Conservation (phyloP, 1,139 yeast species). For the Saccharomycopsis hybrid region DNA sequence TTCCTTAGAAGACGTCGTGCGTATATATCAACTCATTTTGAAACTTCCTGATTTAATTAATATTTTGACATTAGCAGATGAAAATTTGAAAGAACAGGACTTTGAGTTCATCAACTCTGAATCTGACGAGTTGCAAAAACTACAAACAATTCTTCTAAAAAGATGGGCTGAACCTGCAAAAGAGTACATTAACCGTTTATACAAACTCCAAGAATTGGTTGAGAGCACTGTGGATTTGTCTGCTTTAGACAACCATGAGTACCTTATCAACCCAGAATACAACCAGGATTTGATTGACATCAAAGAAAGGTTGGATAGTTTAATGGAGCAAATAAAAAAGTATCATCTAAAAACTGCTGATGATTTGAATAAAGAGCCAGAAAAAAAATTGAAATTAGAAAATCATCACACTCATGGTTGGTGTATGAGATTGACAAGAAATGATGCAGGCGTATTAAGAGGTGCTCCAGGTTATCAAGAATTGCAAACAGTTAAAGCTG, state of each 20-base stretch:
- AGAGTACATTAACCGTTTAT: constrained; percentile 43
- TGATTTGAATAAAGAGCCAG: constrained; percentile 73
- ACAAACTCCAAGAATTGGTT: constrained; percentile 74
- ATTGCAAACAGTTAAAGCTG: constrained; percentile 88
- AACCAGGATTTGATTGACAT: constrained; percentile 67
- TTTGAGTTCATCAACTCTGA: constrained; percentile 21
- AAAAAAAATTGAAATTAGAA: constrained; percentile 83
- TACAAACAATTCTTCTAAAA: constrained; percentile 35
- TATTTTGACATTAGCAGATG: constrained; percentile 38
- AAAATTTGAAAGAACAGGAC: constrained; percentile 27
- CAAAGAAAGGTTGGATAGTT: constrained; percentile 47
- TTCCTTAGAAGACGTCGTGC: constrained; percentile 79
- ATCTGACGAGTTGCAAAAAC: constrained; percentile 26
- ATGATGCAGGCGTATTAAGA: constrained; percentile 75
- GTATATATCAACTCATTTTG: constrained; percentile 73
- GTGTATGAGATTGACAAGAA: constrained; percentile 89
- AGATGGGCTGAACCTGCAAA: constrained; percentile 57
- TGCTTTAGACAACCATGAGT: constrained; percentile 72
- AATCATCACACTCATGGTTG: constrained; percentile 84
- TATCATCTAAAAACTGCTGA: constrained; percentile 64
- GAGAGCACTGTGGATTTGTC: constrained; percentile 88
- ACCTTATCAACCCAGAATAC: constrained; percentile 82
- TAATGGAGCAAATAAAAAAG: constrained; percentile 48
- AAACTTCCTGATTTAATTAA: constrained; percentile 63
- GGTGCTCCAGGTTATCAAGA: constrained; percentile 62